Conservation (phyloP, 1,139 yeast genomes). For the Hyphopichia wangnamkhiaoensis region DNA sequence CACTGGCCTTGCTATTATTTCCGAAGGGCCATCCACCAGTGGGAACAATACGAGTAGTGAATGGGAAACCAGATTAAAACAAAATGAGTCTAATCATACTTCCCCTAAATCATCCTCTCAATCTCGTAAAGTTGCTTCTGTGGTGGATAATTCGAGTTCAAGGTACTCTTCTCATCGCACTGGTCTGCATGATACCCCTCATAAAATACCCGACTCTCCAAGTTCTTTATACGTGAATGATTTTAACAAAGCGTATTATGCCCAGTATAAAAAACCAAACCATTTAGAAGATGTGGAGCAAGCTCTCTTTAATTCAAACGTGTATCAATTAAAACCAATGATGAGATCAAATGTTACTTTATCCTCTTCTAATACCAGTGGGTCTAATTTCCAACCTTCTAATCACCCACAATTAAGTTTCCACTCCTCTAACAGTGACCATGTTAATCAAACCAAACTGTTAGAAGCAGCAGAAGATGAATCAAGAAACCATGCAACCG, state of each 20-base stretch:
- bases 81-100: not conserved
- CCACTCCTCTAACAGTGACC: too few species aligned
- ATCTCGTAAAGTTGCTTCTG: not conserved
- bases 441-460: too few species aligned
- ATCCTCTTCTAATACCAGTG: slow-evolving; percentile 12
- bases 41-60: too few species aligned
- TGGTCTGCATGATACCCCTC: not conserved
- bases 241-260: slow-evolving; percentile 20
- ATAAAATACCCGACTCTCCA: not conserved
- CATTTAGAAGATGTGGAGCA: slow-evolving; percentile 10
- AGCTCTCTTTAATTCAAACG: slow-evolving; percentile 19
- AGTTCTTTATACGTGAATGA: slow-evolving; percentile 15
- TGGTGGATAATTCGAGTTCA: slow-evolving; percentile 3
- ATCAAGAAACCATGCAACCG: too few species aligned
- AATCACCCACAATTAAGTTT: too few species aligned
- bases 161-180: not conserved
- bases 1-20: too few species aligned
- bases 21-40: too few species aligned
- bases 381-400: not conserved
- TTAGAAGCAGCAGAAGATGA: too few species aligned
- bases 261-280: slow-evolving; percentile 15
- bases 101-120: not conserved
- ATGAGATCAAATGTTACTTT: slow-evolving; percentile 33
- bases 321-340: slow-evolving; percentile 33
- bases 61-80: too few species aligned